phyloP scores from a whole-genome alignment of 2,329 filamentous ascomycete species.

The Stachybotrys chartarum region DNA sequence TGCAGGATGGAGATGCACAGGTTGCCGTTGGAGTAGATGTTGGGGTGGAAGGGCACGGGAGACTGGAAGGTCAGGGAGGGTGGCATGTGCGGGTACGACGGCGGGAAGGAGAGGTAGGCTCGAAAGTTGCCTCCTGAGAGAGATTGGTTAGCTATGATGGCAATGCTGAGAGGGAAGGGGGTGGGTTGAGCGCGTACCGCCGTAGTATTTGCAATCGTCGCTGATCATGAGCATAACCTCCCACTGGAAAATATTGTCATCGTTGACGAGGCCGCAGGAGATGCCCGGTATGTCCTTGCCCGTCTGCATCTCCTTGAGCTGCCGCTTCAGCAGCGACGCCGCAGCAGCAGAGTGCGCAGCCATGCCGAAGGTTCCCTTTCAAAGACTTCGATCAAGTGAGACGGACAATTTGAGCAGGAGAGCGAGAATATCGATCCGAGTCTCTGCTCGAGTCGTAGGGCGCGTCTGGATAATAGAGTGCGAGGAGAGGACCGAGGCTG shows the following conservation, averaged over 20 bases:
- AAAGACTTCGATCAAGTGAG: no score
- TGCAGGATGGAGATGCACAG: conserved; percentile 98
- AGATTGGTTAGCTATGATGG: conserved; percentile 5
- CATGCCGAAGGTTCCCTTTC: conserved; percentile 10
- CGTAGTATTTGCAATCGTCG: conserved; percentile 89
- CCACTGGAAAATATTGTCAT: conserved; percentile 92
- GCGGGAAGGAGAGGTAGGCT: conserved; percentile 74
- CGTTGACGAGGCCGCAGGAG: conserved; percentile 80
- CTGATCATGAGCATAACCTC: conserved; percentile 98
- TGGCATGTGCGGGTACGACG: conserved; percentile 78
- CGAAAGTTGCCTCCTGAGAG: conserved; percentile 80
- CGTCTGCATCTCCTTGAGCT: conserved; percentile 90
- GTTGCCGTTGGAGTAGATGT: conserved; percentile 79
- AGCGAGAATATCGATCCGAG: no score
- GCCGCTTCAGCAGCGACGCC: conserved; percentile 68
- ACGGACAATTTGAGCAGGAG: no score
- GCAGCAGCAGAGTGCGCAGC: conserved; percentile 45
- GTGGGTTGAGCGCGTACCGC: conserved; percentile 50
- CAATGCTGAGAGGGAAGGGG: not conserved
- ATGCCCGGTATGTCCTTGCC: conserved; percentile 91
- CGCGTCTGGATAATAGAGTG: no score
- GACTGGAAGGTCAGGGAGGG: conserved; percentile 82
- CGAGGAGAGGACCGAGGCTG: no score
- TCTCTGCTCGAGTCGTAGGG: no score
- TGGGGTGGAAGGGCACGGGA: conserved; percentile 85